Evolutionary conservation across 495 filamentous ascomycete genomes (phyloP).

Genomic region (Stereocaulon alpinum): DNA sequence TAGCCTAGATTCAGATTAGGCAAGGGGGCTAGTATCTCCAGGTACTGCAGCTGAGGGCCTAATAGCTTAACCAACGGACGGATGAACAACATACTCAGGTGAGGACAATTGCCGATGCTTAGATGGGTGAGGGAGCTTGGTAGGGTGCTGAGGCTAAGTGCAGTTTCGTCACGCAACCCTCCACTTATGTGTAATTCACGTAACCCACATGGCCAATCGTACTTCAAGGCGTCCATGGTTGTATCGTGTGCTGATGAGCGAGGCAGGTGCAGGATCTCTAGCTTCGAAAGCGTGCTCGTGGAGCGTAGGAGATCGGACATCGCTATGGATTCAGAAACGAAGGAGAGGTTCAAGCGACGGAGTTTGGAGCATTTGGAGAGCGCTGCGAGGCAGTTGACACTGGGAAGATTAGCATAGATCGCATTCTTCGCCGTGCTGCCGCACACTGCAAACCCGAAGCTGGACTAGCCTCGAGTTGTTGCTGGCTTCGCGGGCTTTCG

Average conservation of each 20-base stretch:
- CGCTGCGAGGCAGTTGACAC: slow-evolving; percentile 52
- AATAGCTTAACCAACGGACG: not conserved
- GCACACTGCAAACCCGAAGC: no score
- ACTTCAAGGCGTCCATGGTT: not conserved
- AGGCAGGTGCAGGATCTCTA: slow-evolving; percentile 46
- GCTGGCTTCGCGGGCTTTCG: no score
- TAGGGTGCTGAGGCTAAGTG: not conserved
- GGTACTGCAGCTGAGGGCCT: not conserved
- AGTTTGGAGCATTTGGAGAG: slow-evolving; percentile 52
- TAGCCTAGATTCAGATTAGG: not conserved
- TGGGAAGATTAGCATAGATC: slow-evolving; percentile 14
- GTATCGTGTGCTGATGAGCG: slow-evolving; percentile 30
- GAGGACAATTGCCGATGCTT: slow-evolving; percentile 11
- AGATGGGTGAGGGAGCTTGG: slow-evolving; percentile 2
- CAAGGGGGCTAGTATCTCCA: slow-evolving; percentile 2
- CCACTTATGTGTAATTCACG: slow-evolving; percentile 14
- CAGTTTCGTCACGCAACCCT: not conserved
- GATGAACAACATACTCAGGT: slow-evolving; percentile 7
- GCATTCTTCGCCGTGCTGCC: not conserved
- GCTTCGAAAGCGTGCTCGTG: slow-evolving; percentile 36
- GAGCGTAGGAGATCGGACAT: slow-evolving; percentile 44
- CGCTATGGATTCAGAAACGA: slow-evolving; percentile 44
- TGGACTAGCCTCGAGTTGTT: no score
- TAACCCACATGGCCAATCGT: slow-evolving; percentile 9
- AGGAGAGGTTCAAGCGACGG: slow-evolving; percentile 45